Percentiles rank a stretch among this genome's conserved stretches.
These are phyloP conservation scores for Apophysomyces variabilis DNA, from an alignment of 371 early-diverging fungal genomes.

Conservation along the genomic window DNA sequence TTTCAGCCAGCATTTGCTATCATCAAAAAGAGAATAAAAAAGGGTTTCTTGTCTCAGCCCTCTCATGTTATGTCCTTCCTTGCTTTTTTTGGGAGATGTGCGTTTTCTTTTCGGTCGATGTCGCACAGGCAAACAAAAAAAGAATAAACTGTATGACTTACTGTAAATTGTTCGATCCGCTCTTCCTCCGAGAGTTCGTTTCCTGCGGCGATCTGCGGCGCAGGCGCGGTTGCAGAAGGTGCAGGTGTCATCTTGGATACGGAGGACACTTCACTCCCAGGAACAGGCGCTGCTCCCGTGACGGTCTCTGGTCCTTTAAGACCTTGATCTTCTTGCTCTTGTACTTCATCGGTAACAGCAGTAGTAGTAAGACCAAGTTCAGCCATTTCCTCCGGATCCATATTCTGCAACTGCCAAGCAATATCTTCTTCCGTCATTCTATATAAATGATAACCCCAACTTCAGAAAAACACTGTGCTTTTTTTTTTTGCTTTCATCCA, in stretches of 20 bases:
- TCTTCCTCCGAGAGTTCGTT: slow-evolving; percentile 38
- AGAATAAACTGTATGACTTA: slow-evolving; percentile 7
- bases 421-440: slow-evolving; percentile 78
- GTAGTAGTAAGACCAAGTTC: slow-evolving; percentile 21
- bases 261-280: slow-evolving; percentile 10
- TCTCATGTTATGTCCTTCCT: neutral
- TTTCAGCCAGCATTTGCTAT: slow-evolving; percentile 69
- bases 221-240: neutral
- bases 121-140: too few relatives aligned
- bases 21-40: too few relatives aligned
- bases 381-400: slow-evolving; percentile 55
- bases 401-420: slow-evolving; percentile 66
- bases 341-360: slow-evolving; percentile 9
- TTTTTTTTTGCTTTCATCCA: neutral
- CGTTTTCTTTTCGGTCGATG: too few relatives aligned
- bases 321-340: slow-evolving; percentile 27
- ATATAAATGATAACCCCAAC: neutral
- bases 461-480: neutral
- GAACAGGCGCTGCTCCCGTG: slow-evolving; percentile 16
- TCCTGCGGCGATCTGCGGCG: slow-evolving; percentile 1
- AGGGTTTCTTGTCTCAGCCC: neutral
- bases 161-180: slow-evolving; percentile 40
- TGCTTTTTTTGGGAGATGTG: too few relatives aligned
- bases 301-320: slow-evolving; percentile 9
- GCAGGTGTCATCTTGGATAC: slow-evolving; percentile 8